Evolutionary conservation across 345 rosid species (phyloP).

Genomic region (Hevea brasiliensis): DNA sequence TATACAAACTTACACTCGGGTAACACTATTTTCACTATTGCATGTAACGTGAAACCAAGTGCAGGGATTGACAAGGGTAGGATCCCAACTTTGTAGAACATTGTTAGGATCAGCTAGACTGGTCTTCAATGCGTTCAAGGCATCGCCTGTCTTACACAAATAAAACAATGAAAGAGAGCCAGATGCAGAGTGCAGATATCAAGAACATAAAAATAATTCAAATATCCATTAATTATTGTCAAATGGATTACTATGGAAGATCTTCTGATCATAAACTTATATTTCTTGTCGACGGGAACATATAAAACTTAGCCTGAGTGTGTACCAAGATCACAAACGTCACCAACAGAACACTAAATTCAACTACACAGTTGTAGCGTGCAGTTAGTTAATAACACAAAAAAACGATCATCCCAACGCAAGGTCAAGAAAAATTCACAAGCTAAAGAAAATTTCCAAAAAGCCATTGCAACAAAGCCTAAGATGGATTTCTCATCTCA

Average conservation of each 20-base stretch:
- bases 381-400: not conserved
- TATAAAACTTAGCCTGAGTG: not conserved
- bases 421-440: not conserved
- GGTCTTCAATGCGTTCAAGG: conserved; percentile 68
- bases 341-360: conserved; percentile 1
- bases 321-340: not conserved
- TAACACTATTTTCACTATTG: conserved; percentile 62
- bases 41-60: conserved; percentile 89
- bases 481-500: not conserved
- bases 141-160: conserved; percentile 61
- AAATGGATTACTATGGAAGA: not conserved
- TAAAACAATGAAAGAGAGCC: not conserved
- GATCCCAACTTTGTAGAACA: conserved; percentile 79
- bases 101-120: conserved; percentile 69
- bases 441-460: not conserved
- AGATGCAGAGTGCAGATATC: not conserved
- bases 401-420: not conserved
- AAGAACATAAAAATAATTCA: not conserved
- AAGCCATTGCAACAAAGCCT: not conserved
- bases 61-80: conserved; percentile 76
- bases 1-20: conserved; percentile 68
- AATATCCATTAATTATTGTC: not conserved
- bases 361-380: not conserved
- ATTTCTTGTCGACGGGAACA: not conserved
- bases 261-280: not conserved